Base-by-base conservation (phyloP, 192 early-diverging fungal species). In the Dimargaris xerosporica region DNA sequence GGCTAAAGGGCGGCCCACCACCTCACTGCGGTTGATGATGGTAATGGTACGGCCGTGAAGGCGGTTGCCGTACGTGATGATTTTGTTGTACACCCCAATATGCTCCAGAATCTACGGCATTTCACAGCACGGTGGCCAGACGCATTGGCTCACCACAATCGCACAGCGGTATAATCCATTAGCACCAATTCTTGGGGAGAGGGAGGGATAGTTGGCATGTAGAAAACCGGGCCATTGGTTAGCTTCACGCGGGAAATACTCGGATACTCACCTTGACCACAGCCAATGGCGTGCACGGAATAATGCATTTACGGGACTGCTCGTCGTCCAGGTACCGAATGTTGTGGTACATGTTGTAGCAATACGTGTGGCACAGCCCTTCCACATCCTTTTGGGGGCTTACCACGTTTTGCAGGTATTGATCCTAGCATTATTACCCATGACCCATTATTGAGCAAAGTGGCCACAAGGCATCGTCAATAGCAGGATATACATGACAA, bases 271-370 rank as follows among this genome's bases (percentile, higher is more conserved):
- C 86, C 80, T 99, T 99, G 71, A 99, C 85, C 44, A 95, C 72
- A 26, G 92, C 96, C 48, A 99, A 73, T n/a, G 96, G 96, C 10
- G 96, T 99, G 76, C 96, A 99, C 3, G 96, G 96, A 55, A 99
- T 83, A 60, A 97, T 96, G 70, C 92, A 93, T 73, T 99, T 99
- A 63, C 85, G 85, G 0, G 81, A 88, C 68, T 90, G 66, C 13
- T 68, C 77, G 25, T 78, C 72, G 68, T 99, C 91, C 64, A 99
- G 74, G 74, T 73, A 96, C 13, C 96, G 85, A 54, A 90, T 81
- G 78, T 96, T 96, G 78, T 90, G 89, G 72, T 99, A 97, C 77
- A 99, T 84, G 75, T 94, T 96, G 75, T 91, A 90, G 59, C 89
- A 82, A 76, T 93, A 97, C 34, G 85, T 90, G 67, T 93, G 91